phyloP scores from a whole-genome alignment of 768 basidiomycete genomes.

The Termitomyces sp. region DNA sequence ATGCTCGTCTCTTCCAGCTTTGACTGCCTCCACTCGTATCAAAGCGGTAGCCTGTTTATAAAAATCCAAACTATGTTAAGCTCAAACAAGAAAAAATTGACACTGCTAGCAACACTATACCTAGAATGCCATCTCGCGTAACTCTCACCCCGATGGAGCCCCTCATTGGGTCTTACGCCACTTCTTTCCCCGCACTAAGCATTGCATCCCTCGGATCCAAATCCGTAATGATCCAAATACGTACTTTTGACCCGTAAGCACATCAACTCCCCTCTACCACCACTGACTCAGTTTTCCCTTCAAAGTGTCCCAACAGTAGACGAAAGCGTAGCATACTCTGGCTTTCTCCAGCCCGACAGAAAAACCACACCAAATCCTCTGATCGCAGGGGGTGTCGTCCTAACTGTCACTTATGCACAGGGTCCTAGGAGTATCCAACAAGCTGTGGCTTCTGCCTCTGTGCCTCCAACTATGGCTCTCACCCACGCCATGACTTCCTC shows the following conservation, averaged over 20 bases:
- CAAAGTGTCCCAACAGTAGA: background rate
- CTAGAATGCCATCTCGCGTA: constrained; percentile 5
- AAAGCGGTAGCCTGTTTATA: constrained; percentile 1
- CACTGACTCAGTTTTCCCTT: background rate
- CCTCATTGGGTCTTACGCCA: constrained; percentile 1
- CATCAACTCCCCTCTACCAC: too few relatives aligned
- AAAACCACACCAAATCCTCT: background rate
- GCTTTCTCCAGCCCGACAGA: background rate
- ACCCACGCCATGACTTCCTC: background rate
- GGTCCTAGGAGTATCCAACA: background rate
- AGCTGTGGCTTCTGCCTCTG: background rate
- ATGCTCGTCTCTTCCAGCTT: background rate
- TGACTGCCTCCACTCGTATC: background rate
- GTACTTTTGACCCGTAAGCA: constrained; percentile 1
- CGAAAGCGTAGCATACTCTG: background rate
- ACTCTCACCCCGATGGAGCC: constrained; percentile 5
- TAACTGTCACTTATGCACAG: background rate
- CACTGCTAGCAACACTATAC: background rate
- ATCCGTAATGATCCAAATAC: constrained; percentile 8
- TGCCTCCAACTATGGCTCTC: background rate
- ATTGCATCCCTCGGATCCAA: constrained; percentile 5
- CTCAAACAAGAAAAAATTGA: background rate
- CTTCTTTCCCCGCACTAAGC: constrained; percentile 2
- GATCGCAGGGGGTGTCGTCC: background rate
- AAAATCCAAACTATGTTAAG: background rate